Conservation (phyloP, 805 yeast species). For the Yamadazyma phyllophila region DNA sequence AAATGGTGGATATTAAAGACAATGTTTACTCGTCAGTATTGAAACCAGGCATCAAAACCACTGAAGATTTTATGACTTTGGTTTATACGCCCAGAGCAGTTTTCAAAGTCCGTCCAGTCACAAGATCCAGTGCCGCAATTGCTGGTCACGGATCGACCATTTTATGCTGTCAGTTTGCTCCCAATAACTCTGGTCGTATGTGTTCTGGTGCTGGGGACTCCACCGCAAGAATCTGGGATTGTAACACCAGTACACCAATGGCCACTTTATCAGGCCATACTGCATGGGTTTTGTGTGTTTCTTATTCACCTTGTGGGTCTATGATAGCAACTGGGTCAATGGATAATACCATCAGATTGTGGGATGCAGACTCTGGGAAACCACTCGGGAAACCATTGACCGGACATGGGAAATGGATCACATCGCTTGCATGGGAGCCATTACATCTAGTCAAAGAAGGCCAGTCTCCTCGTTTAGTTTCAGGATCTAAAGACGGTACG, state of each 20-base stretch:
- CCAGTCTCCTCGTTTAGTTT: slow-evolving; percentile 67
- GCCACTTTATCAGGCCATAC: slow-evolving; percentile 78
- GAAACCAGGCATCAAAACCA: slow-evolving; percentile 81
- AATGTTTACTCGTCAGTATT: slow-evolving; percentile 77
- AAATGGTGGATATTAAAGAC: slow-evolving; percentile 69
- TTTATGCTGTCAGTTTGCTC: slow-evolving; percentile 90
- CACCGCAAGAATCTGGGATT: slow-evolving; percentile 96
- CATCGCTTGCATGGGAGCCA: slow-evolving; percentile 93
- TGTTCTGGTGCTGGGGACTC: slow-evolving; percentile 96
- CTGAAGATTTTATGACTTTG: slow-evolving; percentile 90
- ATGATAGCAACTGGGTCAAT: slow-evolving; percentile 92
- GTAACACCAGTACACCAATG: slow-evolving; percentile 89
- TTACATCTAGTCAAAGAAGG: slow-evolving; percentile 70
- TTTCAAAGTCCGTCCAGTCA: slow-evolving; percentile 87
- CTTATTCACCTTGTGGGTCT: slow-evolving; percentile 91
- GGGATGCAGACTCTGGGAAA: slow-evolving; percentile 79
- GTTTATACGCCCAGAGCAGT: slow-evolving; percentile 94
- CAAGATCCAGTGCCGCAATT: slow-evolving; percentile 87
- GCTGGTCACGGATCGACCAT: slow-evolving; percentile 96
- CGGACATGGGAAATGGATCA: slow-evolving; percentile 90
- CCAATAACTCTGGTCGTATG: slow-evolving; percentile 78
- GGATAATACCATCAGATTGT: slow-evolving; percentile 85
- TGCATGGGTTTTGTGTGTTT: slow-evolving; percentile 91
- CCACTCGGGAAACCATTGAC: slow-evolving; percentile 67
- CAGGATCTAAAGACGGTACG: slow-evolving; percentile 91